A percentile compares a stretch with the other conserved stretches of the same genome.
These are phyloP conservation scores for Ceratonia siliqua DNA, from an alignment of 306 rosid genomes.

Conservation along the genomic window DNA sequence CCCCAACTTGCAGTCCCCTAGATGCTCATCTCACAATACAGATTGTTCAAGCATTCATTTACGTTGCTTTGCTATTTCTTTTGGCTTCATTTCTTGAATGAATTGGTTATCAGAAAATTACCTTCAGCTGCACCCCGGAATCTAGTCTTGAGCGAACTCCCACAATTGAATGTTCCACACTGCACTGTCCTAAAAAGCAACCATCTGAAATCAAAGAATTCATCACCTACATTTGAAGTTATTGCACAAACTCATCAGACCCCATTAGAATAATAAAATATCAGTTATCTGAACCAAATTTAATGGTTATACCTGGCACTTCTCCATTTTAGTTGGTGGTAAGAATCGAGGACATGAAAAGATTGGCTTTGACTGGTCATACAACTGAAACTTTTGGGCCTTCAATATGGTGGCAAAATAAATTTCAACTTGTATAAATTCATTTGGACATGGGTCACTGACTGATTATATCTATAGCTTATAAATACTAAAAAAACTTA, in stretches of 20 bases:
- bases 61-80: neutral
- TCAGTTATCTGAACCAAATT: slow-evolving; percentile 14
- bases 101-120: slow-evolving; percentile 26
- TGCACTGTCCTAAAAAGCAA: slow-evolving; percentile 80
- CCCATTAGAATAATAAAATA: slow-evolving; percentile 23
- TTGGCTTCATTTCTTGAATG: neutral
- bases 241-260: slow-evolving; percentile 39
- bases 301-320: slow-evolving; percentile 55
- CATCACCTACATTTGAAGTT: slow-evolving; percentile 53
- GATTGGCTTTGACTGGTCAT: slow-evolving; percentile 83
- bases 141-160: slow-evolving; percentile 90
- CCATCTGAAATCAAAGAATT: slow-evolving; percentile 95
- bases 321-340: slow-evolving; percentile 94
- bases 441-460: neutral
- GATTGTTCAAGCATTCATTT: neutral
- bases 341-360: slow-evolving; percentile 90
- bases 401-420: slow-evolving; percentile 20
- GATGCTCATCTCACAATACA: neutral
- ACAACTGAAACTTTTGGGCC: slow-evolving; percentile 72
- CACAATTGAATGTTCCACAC: slow-evolving; percentile 64
- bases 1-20: too few species aligned
- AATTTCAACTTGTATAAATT: neutral
- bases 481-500: slow-evolving; percentile 23
- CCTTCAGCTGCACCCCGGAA: slow-evolving; percentile 81
- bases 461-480: neutral